A percentile compares a stretch with the other conserved stretches of the same genome.
Conservation (phyloP, 192 early-diverging fungal genomes). For the Backusella luteola region DNA sequence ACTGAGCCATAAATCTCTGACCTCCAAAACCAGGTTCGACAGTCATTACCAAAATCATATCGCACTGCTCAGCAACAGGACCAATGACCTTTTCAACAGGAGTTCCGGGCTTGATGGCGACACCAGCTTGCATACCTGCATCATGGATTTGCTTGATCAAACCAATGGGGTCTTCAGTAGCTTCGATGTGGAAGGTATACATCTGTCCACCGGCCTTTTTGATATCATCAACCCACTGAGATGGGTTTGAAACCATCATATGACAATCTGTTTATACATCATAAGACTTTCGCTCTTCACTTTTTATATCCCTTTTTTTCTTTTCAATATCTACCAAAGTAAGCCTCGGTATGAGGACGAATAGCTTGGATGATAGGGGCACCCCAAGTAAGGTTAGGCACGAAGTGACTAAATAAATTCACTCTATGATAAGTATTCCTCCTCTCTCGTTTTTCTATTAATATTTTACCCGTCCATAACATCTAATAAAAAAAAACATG, state of each 20-base stretch:
- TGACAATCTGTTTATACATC: constrained; percentile 46
- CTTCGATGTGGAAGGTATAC: constrained; percentile 94
- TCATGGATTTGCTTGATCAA: constrained; percentile 82
- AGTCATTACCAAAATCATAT: constrained; percentile 95
- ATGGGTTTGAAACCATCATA: constrained; percentile 60
- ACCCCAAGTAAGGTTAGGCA: constrained; percentile 94
- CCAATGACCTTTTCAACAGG: constrained; percentile 58
- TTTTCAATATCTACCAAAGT: constrained; percentile 59
- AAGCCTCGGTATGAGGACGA: constrained; percentile 85
- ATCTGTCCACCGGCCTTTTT: constrained; percentile 84
- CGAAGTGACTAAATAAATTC: constrained; percentile 76
- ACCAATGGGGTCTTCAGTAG: constrained; percentile 67
- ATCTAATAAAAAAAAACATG: constrained; percentile 47
- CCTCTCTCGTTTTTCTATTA: background rate
- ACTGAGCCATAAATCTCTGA: constrained; percentile 88
- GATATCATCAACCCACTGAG: constrained; percentile 92
- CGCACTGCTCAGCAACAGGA: constrained; percentile 61
- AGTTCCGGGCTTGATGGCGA: constrained; percentile 91
- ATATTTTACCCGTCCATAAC: constrained; percentile 86
- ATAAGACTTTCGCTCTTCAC: no score
- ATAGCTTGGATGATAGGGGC: constrained; percentile 89
- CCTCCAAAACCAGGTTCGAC: constrained; percentile 98
- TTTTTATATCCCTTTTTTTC: background rate
- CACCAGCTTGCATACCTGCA: constrained; percentile 88
- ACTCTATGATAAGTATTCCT: background rate